Evolutionary conservation across 2,329 filamentous ascomycete genomes (phyloP).

Genomic region (Tolypocladium capitatum): DNA sequence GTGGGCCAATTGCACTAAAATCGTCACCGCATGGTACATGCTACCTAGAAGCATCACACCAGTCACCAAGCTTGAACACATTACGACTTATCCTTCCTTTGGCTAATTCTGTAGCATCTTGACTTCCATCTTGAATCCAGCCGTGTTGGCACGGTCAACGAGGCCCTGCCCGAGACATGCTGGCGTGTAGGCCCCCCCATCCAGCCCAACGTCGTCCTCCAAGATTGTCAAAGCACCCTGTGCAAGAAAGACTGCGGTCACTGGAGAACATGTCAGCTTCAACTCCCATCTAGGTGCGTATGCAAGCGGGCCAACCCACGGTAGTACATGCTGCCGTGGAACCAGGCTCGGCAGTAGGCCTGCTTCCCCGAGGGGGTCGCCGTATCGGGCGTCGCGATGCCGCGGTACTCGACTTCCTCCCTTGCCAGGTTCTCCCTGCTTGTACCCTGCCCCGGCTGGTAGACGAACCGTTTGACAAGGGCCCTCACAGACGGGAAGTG

Average conservation of each 20-base stretch:
- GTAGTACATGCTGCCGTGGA: slow-evolving; percentile 50
- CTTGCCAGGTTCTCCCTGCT: slow-evolving; percentile 37
- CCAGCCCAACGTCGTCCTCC: slow-evolving; percentile 44
- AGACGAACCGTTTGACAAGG: slow-evolving; percentile 29
- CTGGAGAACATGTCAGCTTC: slow-evolving; percentile 18
- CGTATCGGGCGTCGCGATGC: slow-evolving; percentile 47
- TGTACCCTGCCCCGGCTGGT: slow-evolving; percentile 42
- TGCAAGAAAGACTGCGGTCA: slow-evolving; percentile 51
- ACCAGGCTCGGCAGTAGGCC: slow-evolving; percentile 42
- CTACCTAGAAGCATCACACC: no score
- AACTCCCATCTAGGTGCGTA: neutral
- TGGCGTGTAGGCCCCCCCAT: slow-evolving; percentile 59
- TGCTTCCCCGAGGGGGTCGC: slow-evolving; percentile 28
- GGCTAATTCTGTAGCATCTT: slow-evolving; percentile 16
- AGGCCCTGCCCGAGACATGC: slow-evolving; percentile 56
- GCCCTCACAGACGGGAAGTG: slow-evolving; percentile 31
- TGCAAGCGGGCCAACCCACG: slow-evolving; percentile 29
- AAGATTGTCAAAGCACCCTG: slow-evolving; percentile 54
- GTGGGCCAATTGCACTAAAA: no score
- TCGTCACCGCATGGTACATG: no score
- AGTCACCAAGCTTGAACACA: no score
- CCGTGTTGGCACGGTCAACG: slow-evolving; percentile 46
- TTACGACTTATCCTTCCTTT: no score
- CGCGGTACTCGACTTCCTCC: slow-evolving; percentile 50
- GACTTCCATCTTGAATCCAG: slow-evolving; percentile 50